Conservation (phyloP, 768 basidiomycete species). For the Tubosaeta sp. region DNA sequence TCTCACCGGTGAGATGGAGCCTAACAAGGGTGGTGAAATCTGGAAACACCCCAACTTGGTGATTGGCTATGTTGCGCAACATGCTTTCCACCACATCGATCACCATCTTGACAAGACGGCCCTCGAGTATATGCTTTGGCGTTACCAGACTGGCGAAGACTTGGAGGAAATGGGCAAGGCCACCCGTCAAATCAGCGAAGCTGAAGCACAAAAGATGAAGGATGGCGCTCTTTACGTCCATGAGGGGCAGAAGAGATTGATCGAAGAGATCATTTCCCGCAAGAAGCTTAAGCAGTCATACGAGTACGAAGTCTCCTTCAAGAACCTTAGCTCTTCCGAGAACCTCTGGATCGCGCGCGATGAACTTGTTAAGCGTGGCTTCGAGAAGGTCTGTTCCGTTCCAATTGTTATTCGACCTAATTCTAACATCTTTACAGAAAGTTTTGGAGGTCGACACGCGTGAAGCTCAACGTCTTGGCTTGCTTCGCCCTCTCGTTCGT, state of each 20-base stretch:
- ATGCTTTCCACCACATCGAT: conserved; percentile 99
- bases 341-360: conserved; percentile 98
- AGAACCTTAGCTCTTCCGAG: conserved; percentile 91
- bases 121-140: conserved; percentile 99
- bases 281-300: conserved; percentile 99
- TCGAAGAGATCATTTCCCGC: conserved; percentile 85
- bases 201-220: conserved; percentile 94
- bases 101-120: conserved; percentile 98
- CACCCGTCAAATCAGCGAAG: conserved; percentile 78
- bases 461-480: conserved; percentile 94
- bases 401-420: neutral
- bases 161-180: conserved; percentile 96
- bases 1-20: conserved; percentile 93
- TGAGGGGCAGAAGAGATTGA: conserved; percentile 92
- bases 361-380: conserved; percentile 95
- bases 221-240: conserved; percentile 82
- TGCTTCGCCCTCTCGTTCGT: conserved; percentile 94
- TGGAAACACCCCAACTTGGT: conserved; percentile 99
- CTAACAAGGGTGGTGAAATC: conserved; percentile 93
- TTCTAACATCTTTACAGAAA: conserved; percentile 50
- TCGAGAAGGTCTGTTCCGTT: conserved; percentile 68
- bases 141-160: conserved; percentile 99
- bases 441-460: conserved; percentile 96
- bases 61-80: conserved; percentile 98
- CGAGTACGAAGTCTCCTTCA: conserved; percentile 98